Evolutionary conservation across 2,329 filamentous ascomycete species (phyloP).

Genomic region (Penicillium sp.): DNA sequence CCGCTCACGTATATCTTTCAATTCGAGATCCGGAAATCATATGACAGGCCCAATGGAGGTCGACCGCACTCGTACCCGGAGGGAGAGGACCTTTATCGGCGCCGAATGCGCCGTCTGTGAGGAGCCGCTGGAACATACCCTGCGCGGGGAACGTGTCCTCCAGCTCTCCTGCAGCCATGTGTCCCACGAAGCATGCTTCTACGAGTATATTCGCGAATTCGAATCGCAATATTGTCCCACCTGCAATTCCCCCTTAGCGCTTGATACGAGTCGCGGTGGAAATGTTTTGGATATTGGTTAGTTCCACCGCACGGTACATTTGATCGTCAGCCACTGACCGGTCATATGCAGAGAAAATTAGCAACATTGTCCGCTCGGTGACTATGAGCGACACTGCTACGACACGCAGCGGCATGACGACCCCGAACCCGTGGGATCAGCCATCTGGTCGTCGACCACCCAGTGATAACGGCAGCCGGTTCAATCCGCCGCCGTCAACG

Average conservation of each 20-base stretch:
- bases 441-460: constrained; percentile 30
- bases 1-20: constrained; percentile 34
- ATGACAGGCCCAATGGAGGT: constrained; percentile 66
- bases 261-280: constrained; percentile 87
- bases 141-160: constrained; percentile 86
- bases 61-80: constrained; percentile 70
- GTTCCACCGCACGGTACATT: constrained; percentile 19
- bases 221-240: constrained; percentile 91
- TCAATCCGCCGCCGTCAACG: constrained; percentile 13
- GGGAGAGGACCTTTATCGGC: constrained; percentile 92
- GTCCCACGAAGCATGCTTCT: constrained; percentile 96
- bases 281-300: constrained; percentile 88
- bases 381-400: constrained; percentile 60
- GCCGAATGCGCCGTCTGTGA: constrained; percentile 94
- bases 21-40: constrained; percentile 36
- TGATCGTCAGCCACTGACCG: constrained; percentile 16
- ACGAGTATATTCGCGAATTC: constrained; percentile 93
- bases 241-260: constrained; percentile 82
- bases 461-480: constrained; percentile 31
- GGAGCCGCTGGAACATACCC: constrained; percentile 89
- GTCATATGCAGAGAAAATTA: constrained; percentile 72
- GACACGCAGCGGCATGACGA: constrained; percentile 48
- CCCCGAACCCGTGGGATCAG: constrained; percentile 58
- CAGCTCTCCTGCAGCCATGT: constrained; percentile 98
- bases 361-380: constrained; percentile 81